phyloP scores from a whole-genome alignment of 805 yeast genomes.

The Candida broadrunensis region DNA sequence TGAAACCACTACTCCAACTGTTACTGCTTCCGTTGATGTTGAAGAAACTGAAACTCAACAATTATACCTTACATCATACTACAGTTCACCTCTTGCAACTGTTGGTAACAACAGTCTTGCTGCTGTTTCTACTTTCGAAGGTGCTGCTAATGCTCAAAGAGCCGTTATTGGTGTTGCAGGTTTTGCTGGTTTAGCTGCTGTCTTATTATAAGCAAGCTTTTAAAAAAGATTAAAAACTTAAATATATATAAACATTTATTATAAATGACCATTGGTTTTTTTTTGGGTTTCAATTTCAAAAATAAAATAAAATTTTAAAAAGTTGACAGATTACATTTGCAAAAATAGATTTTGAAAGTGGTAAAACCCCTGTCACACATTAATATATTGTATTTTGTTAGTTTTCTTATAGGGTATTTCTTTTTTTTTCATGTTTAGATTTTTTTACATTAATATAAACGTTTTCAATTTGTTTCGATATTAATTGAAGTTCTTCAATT shows the following conservation, averaged over 20 bases:
- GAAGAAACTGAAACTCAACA: slow-evolving; percentile 39
- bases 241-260: not conserved
- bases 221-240: not conserved
- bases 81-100: slow-evolving; percentile 1
- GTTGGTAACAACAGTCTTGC: slow-evolving; percentile 12
- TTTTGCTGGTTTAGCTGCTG: slow-evolving; percentile 40
- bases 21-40: slow-evolving; percentile 44
- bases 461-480: not conserved
- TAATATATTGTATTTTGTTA: not conserved
- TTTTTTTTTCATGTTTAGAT: not conserved
- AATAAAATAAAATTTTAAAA: not conserved
- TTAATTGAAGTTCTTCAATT: too few species aligned
- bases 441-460: not conserved
- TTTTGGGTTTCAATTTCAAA: not conserved
- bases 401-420: not conserved
- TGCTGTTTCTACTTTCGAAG: slow-evolving; percentile 26
- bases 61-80: slow-evolving; percentile 34
- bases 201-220: slow-evolving; percentile 23
- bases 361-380: not conserved
- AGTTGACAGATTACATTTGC: slow-evolving; percentile 1
- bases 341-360: too few species aligned
- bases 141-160: slow-evolving; percentile 27
- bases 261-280: not conserved
- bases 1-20: slow-evolving; percentile 49
- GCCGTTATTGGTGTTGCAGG: slow-evolving; percentile 36